Evolutionary conservation across 2,329 filamentous ascomycete species (phyloP).

Genomic region (Fusarium paranaense): DNA sequence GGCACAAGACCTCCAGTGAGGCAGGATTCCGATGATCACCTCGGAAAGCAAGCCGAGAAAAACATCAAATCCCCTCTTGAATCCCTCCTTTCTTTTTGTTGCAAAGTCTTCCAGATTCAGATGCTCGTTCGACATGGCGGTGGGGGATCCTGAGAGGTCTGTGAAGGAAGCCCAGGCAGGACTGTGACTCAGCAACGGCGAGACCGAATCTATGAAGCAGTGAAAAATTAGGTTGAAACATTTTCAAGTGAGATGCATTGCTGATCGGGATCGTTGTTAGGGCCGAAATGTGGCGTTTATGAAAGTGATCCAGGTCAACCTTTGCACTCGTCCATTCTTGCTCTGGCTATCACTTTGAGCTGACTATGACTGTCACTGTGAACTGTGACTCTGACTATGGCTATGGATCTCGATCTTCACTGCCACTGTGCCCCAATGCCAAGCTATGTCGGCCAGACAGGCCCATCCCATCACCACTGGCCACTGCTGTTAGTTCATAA

Average conservation of each 20-base stretch:
- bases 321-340: background rate
- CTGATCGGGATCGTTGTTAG: background rate
- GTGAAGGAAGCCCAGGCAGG: background rate
- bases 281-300: background rate
- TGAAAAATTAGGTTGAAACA: background rate
- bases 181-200: background rate
- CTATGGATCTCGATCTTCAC: background rate
- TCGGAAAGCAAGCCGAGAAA: background rate
- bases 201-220: background rate
- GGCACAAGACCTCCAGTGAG: background rate
- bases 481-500: too few relatives aligned
- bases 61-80: background rate
- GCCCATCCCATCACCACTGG: background rate
- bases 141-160: background rate
- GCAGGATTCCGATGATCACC: background rate
- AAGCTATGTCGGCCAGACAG: background rate
- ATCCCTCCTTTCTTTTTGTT: background rate
- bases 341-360: background rate
- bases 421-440: background rate
- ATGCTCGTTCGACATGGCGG: background rate
- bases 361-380: background rate
- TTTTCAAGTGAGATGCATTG: background rate
- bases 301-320: background rate
- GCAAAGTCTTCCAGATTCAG: background rate
- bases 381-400: background rate